Evolutionary conservation across 371 early-diverging fungal species (phyloP).

Genomic region (Apophysomyces ossiformis): DNA sequence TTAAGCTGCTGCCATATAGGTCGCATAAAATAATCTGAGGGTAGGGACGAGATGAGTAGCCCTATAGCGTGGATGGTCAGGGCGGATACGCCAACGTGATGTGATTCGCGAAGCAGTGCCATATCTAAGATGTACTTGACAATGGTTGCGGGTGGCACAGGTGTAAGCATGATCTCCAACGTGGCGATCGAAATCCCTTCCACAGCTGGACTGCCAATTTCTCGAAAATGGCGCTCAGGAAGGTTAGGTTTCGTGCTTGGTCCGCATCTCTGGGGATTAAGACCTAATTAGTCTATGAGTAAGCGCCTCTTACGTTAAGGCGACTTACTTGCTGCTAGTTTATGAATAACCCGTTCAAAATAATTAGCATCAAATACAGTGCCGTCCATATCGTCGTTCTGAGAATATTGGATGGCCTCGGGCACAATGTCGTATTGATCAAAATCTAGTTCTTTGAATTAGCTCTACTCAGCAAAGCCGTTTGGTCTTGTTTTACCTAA

Average conservation of each 20-base stretch:
- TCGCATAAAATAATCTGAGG: constrained; percentile 44
- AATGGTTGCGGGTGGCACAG: constrained; percentile 47
- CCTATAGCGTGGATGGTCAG: constrained; percentile 53
- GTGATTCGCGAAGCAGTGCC: constrained; percentile 46
- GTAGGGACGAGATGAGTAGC: constrained; percentile 47
- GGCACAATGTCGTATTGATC: constrained; percentile 60
- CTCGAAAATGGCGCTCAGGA: constrained; percentile 81
- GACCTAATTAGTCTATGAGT: constrained; percentile 33
- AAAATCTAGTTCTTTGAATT: constrained; percentile 42
- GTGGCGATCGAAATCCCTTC: constrained; percentile 66
- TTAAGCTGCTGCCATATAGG: constrained; percentile 53
- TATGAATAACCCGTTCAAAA: constrained; percentile 60
- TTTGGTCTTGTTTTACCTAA: constrained; percentile 43
- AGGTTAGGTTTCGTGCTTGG: constrained; percentile 55
- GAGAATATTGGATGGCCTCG: constrained; percentile 52
- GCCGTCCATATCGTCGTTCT: constrained; percentile 37
- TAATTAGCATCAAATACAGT: constrained; percentile 58
- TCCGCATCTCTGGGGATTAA: constrained; percentile 62
- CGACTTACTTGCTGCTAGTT: constrained; percentile 55
- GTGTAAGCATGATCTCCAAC: constrained; percentile 69
- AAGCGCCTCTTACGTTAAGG: constrained; percentile 16
- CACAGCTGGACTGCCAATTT: constrained; percentile 77
- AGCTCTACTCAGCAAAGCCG: neutral
- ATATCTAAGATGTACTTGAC: constrained; percentile 50
- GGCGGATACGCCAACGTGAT: constrained; percentile 52